A percentile compares a stretch with the other conserved stretches of the same genome.
phyloP scores from a whole-genome alignment of 2,329 filamentous ascomycete genomes.

The Thielaviopsis cerberus region DNA sequence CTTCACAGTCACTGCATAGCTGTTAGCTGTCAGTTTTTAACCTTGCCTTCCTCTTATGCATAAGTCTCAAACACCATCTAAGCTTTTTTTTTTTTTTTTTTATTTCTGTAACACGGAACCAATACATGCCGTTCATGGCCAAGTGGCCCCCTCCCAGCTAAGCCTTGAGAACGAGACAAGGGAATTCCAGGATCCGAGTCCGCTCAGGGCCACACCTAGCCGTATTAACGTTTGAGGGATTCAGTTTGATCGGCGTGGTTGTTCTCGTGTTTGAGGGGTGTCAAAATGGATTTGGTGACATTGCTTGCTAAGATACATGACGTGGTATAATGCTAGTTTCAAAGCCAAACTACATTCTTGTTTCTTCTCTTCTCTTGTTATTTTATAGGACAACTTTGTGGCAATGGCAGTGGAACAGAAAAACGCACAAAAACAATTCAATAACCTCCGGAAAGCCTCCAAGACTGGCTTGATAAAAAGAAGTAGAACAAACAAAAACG shows the following conservation, averaged over 20 bases:
- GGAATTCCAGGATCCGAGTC: background rate
- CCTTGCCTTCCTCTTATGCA: background rate
- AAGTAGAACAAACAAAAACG: background rate
- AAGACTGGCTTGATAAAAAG: background rate
- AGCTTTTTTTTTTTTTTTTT: background rate
- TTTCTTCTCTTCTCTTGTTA: background rate
- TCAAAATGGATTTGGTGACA: background rate
- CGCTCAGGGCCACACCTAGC: background rate
- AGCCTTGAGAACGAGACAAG: background rate
- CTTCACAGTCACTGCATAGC: background rate
- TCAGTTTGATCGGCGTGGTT: background rate
- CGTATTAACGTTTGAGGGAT: background rate
- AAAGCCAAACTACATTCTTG: background rate
- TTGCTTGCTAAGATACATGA: background rate
- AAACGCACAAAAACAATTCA: slow-evolving; percentile 5
- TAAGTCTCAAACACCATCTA: background rate
- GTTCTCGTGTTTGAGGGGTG: background rate
- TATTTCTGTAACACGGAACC: background rate
- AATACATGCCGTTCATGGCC: background rate
- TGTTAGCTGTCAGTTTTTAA: background rate
- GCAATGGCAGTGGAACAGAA: slow-evolving; percentile 15
- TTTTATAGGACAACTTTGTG: background rate
- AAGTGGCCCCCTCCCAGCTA: background rate
- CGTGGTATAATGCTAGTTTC: too few species aligned
- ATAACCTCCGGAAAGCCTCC: background rate